phyloP scores from a whole-genome alignment of 2,329 filamentous ascomycete species.

The Fusarium tupiense region DNA sequence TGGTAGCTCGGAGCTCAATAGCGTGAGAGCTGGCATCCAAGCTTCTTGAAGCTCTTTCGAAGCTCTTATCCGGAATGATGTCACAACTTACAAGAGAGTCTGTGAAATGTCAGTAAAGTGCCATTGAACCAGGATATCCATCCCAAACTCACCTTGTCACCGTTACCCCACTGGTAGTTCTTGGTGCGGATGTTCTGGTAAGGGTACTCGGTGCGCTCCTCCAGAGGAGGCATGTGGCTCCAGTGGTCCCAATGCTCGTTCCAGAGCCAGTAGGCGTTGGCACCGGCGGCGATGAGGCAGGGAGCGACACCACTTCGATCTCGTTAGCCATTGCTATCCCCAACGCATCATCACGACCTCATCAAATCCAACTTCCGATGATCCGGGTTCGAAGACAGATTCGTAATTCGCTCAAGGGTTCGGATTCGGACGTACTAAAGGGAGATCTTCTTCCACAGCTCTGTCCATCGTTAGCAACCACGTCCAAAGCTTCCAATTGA shows the following conservation, averaged over 20 bases:
- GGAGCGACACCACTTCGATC: slow-evolving; percentile 76
- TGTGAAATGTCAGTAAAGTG: slow-evolving; percentile 48
- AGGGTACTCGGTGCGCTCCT: slow-evolving; percentile 91
- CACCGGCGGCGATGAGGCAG: slow-evolving; percentile 72
- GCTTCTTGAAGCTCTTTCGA: slow-evolving; percentile 10
- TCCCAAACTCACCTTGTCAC: slow-evolving; percentile 79
- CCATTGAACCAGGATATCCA: neutral
- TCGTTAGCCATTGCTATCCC: slow-evolving; percentile 34
- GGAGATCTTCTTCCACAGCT: slow-evolving; percentile 95
- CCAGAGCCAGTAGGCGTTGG: slow-evolving; percentile 94
- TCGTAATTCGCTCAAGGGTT: slow-evolving; percentile 43
- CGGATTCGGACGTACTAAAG: slow-evolving; percentile 78
- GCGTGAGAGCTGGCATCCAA: neutral
- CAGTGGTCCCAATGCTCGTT: slow-evolving; percentile 98
- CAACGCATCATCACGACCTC: slow-evolving; percentile 7
- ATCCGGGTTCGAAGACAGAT: slow-evolving; percentile 18
- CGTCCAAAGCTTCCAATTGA: slow-evolving; percentile 33
- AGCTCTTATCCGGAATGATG: neutral
- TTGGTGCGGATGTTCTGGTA: slow-evolving; percentile 98
- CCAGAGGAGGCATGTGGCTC: slow-evolving; percentile 82
- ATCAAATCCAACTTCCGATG: slow-evolving; percentile 25
- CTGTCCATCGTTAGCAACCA: slow-evolving; percentile 61
- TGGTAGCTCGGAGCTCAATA: neutral
- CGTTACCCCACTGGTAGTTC: slow-evolving; percentile 95
- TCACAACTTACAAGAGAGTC: slow-evolving; percentile 61